Evolutionary conservation across 805 yeast species (phyloP).

Genomic region (Candida boleticola): DNA sequence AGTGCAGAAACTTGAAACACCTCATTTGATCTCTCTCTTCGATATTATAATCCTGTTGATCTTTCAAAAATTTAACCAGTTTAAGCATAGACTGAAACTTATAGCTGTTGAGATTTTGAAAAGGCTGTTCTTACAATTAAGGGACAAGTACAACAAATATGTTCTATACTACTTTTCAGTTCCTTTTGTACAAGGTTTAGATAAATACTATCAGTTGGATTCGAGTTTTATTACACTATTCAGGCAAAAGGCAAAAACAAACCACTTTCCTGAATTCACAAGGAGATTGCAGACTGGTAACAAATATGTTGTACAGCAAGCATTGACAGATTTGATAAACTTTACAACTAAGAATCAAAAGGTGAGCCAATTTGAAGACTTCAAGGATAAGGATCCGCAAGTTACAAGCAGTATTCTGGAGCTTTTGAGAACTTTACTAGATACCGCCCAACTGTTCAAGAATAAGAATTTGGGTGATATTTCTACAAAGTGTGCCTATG

Average conservation of each 20-base stretch:
- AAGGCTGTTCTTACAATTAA: conserved; percentile 28
- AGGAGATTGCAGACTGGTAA: conserved; percentile 61
- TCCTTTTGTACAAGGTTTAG: conserved; percentile 42
- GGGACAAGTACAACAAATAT: conserved; percentile 37
- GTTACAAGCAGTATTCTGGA: conserved; percentile 34
- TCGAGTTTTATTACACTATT: conserved; percentile 26
- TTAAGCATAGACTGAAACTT: conserved; percentile 47
- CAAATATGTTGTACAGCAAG: conserved; percentile 69
- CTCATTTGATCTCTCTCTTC: conserved; percentile 61
- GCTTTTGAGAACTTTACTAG: conserved; percentile 52
- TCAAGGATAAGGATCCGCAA: conserved; percentile 30
- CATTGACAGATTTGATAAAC: conserved; percentile 58
- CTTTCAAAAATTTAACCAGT: conserved; percentile 60
- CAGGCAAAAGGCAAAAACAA: conserved; percentile 28
- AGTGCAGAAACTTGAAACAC: conserved; percentile 52
- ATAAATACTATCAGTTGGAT: conserved; percentile 17
- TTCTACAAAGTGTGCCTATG: conserved; percentile 60
- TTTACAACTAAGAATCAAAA: conserved; percentile 52
- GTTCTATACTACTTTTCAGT: conserved; percentile 54
- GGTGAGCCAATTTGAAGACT: conserved; percentile 44
- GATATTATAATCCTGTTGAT: conserved; percentile 74
- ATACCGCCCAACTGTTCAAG: conserved; percentile 56
- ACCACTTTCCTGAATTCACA: conserved; percentile 50
- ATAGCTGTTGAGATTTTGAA: conserved; percentile 54
- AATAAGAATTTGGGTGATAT: conserved; percentile 45